Evolutionary conservation across 306 rosid genomes (phyloP), one percentile per base, ranked within the genome.

Genomic region (Canavalia ensiformis): DNA sequence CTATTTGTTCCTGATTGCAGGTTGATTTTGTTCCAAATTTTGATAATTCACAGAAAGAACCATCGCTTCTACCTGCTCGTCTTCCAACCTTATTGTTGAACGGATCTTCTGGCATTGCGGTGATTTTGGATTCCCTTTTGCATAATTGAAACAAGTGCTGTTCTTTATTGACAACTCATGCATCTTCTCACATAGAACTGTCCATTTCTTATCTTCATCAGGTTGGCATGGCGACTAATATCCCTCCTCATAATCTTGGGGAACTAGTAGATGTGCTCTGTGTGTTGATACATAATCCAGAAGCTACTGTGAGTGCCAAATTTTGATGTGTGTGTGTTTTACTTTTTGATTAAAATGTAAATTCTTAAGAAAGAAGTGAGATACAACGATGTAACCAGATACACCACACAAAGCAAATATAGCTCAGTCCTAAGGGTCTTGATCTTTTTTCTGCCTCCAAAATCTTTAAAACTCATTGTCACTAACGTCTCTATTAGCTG

Each of bases 211-310:
- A 39, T 63, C 4, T 78, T 68, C 39, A 5, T 58, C 88, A 95
- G 99, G 99, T 95, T 68, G 99, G 99, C 84, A 95, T 95, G 99
- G 99, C 99, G 11, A 95, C 99, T 80, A 95, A 90, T 81, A 93
- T 95, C 84, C 98, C 99, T 79, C 99, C 99, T 29, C 99, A 95
- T 90, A 95, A 95, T 88, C 96, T 95, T 47, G 99, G 91, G 74
- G 99, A 95, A 88, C 74, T 95, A 83, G 97, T 95, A 68, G 98
- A 95, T 82, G 97, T 85, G 63, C 97, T 95, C 0, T 72, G 98
- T 76, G 98, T 87, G 49, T 88, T 95, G 88, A 95, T 95, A 72
- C 92, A 87, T 50, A 95, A 95, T 81, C 98, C 98, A 31, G 99
- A 93, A 82, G 99, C 99, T 58, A 95, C 98, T 2, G 99, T 95